Percentiles rank a stretch among this genome's conserved stretches.
Evolutionary conservation across 495 filamentous ascomycete genomes (phyloP).

Genomic region (Tuber indicum): DNA sequence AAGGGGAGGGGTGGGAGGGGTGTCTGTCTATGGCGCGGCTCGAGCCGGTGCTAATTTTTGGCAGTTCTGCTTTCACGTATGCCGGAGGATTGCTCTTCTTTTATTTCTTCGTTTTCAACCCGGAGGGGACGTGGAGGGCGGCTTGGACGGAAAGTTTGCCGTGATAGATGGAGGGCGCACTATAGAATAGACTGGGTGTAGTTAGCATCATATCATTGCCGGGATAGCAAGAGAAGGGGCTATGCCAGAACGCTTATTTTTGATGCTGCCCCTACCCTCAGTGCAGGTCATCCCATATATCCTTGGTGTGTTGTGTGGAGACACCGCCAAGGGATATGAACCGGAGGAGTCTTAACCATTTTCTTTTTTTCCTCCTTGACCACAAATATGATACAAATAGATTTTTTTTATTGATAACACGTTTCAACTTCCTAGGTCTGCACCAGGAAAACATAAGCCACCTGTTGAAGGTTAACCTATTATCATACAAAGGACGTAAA

Average conservation of each 20-base stretch:
- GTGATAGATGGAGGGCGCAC: not conserved
- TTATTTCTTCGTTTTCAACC: not conserved
- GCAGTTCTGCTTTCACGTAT: not conserved
- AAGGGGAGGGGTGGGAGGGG: not conserved
- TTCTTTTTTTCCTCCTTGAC: not conserved
- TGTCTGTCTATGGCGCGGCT: not conserved
- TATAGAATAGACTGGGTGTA: not conserved
- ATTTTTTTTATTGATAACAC: not conserved
- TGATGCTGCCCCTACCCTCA: not conserved
- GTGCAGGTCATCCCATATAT: not conserved
- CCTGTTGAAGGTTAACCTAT: not conserved
- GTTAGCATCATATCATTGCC: not conserved
- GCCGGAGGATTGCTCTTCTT: not conserved
- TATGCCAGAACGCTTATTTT: not conserved
- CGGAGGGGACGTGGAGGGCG: constrained; percentile 3
- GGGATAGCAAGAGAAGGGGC: not conserved
- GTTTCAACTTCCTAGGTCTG: not conserved
- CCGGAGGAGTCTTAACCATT: not conserved
- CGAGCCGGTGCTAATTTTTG: not conserved
- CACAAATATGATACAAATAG: not conserved
- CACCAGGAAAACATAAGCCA: not conserved
- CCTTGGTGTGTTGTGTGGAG: not conserved
- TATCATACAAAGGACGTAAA: not conserved
- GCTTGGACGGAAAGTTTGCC: constrained; percentile 1
- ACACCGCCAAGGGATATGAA: not conserved